A percentile compares a stretch with the other conserved stretches of the same genome.
Conservation (phyloP, 2,329 filamentous ascomycete species). For the Tolypocladium ophioglossoides region DNA sequence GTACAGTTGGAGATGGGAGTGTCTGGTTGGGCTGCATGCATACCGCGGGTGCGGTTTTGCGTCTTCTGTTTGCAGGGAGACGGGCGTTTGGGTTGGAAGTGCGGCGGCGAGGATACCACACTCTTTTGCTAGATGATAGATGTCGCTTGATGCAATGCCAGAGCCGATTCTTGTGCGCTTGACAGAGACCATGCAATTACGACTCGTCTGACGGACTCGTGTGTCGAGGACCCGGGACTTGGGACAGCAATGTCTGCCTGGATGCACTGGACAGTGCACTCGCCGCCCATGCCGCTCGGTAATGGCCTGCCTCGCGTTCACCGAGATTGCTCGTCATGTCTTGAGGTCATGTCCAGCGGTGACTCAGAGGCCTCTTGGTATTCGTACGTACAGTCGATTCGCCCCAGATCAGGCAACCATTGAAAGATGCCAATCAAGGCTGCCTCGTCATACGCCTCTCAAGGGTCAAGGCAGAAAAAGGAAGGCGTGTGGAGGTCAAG, state of each 20-base stretch:
- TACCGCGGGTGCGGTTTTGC: background rate
- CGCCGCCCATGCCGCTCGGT: background rate
- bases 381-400: no score
- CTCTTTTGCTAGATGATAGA: constrained; percentile 6
- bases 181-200: background rate
- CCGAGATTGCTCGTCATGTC: no score
- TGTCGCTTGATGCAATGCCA: background rate
- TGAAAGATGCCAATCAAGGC: no score
- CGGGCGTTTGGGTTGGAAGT: background rate
- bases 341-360: no score
- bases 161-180: background rate
- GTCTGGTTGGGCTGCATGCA: background rate
- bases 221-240: background rate
- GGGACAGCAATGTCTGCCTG: background rate
- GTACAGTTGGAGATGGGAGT: background rate
- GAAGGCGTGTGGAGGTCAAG: no score
- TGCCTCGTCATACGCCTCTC: no score
- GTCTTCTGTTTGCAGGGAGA: background rate
- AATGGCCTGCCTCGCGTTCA: no score
- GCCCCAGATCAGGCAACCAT: no score
- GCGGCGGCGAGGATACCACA: background rate
- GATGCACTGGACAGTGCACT: background rate
- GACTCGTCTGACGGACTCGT: background rate
- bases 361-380: no score
- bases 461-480: no score